These are phyloP conservation scores for Candida ovalis DNA, from an alignment of 805 yeast genomes.

Conservation along the genomic window DNA sequence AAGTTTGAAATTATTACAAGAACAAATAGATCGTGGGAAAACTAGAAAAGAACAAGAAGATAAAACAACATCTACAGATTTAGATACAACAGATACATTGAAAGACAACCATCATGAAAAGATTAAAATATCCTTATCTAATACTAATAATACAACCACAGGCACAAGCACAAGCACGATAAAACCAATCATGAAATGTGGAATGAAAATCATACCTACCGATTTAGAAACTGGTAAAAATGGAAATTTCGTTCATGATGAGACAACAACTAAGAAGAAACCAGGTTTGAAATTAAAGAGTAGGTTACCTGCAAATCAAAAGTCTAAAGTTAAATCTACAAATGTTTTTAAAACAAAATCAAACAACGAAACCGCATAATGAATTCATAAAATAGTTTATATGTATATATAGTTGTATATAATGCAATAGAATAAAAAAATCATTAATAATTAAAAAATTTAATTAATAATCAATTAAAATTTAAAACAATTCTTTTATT, in stretches of 20 bases:
- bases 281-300: constrained; percentile 15
- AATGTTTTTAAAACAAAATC: constrained; percentile 3
- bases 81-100: neutral
- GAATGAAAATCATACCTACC: constrained; percentile 25
- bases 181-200: constrained; percentile 28
- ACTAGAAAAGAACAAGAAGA: neutral
- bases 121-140: constrained; percentile 15
- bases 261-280: constrained; percentile 1
- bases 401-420: neutral
- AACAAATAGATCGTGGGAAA: constrained; percentile 50
- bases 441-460: neutral
- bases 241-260: constrained; percentile 6
- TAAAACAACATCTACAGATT: neutral
- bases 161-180: neutral
- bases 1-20: constrained; percentile 38
- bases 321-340: neutral
- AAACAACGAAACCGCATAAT: neutral
- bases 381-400: neutral
- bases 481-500: constrained; percentile 37
- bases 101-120: constrained; percentile 13
- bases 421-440: neutral
- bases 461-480: constrained; percentile 9
- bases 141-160: neutral
- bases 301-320: constrained; percentile 3
- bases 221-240: constrained; percentile 15